Conservation (phyloP, 2,329 filamentous ascomycete species). For the Elsinoe perseae region DNA sequence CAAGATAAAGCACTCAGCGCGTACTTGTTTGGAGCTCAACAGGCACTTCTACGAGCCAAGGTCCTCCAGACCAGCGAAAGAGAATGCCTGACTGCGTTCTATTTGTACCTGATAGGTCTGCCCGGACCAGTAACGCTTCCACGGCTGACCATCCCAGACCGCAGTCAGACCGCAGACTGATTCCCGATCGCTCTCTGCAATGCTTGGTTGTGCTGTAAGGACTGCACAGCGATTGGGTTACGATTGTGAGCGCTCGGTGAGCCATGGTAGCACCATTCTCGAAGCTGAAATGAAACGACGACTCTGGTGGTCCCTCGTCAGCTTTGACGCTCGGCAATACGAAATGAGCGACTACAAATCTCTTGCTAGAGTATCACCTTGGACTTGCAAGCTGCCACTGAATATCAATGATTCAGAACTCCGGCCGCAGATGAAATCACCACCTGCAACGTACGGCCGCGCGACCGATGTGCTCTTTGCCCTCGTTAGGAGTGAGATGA, state of each 20-base stretch:
- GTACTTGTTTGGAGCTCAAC: constrained; percentile 41
- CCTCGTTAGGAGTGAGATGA: constrained; percentile 32
- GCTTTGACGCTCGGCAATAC: constrained; percentile 60
- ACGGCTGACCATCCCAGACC: constrained; percentile 38
- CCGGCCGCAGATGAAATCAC: constrained; percentile 32
- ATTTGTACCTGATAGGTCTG: constrained; percentile 45
- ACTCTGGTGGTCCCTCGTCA: constrained; percentile 64
- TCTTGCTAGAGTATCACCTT: constrained; percentile 34
- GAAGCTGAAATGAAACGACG: constrained; percentile 64
- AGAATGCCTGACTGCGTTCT: constrained; percentile 45
- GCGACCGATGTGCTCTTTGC: constrained; percentile 39
- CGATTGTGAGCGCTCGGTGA: constrained; percentile 50
- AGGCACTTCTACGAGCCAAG: constrained; percentile 39
- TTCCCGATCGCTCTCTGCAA: constrained; percentile 52
- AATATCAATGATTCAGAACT: constrained; percentile 40
- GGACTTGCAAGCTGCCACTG: constrained; percentile 38
- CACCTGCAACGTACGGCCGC: constrained; percentile 26
- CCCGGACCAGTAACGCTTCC: neutral
- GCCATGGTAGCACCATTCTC: constrained; percentile 39
- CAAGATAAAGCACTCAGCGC: constrained; percentile 34
- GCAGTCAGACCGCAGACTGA: constrained; percentile 52
- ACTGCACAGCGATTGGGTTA: constrained; percentile 62
- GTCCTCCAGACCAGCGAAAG: constrained; percentile 38
- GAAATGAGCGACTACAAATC: constrained; percentile 53
- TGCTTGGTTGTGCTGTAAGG: constrained; percentile 59